A percentile compares a stretch with the other conserved stretches of the same genome.
phyloP scores from a whole-genome alignment of 805 yeast genomes.

The Teunomyces cretensis region DNA sequence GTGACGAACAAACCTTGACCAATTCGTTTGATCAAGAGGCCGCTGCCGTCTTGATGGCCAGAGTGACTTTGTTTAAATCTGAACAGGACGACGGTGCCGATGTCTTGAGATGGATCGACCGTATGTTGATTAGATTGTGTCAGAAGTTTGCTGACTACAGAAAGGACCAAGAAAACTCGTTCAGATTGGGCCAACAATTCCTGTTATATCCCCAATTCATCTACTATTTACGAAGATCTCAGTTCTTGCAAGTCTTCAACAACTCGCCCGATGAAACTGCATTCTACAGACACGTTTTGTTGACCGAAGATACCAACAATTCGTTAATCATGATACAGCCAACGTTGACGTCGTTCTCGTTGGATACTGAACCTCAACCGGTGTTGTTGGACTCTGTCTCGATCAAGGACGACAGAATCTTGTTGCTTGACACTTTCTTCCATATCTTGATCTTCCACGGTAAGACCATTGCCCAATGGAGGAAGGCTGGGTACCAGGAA shows the following conservation, averaged over 20 bases:
- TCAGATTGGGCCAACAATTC: conserved; percentile 80
- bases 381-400: conserved; percentile 93
- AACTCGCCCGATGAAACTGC: conserved; percentile 99
- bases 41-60: conserved; percentile 90
- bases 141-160: conserved; percentile 92
- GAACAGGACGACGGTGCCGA: conserved; percentile 86
- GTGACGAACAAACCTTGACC: conserved; percentile 48
- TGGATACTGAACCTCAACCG: conserved; percentile 80
- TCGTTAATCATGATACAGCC: conserved; percentile 98
- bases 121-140: conserved; percentile 84
- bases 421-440: conserved; percentile 93
- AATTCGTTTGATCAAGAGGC: conserved; percentile 97
- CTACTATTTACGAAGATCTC: conserved; percentile 93
- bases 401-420: conserved; percentile 80
- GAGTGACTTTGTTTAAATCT: conserved; percentile 84
- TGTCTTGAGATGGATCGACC: conserved; percentile 91
- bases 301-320: conserved; percentile 89
- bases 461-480: conserved; percentile 92
- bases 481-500: conserved; percentile 91
- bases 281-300: conserved; percentile 87
- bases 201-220: conserved; percentile 93
- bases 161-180: conserved; percentile 79
- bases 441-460: conserved; percentile 96
- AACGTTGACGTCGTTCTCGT: conserved; percentile 80
- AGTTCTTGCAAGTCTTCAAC: conserved; percentile 92